A percentile compares a stretch with the other conserved stretches of the same genome.
phyloP scores from a whole-genome alignment of 106 monocot genomes.

The Agapanthus africanus region DNA sequence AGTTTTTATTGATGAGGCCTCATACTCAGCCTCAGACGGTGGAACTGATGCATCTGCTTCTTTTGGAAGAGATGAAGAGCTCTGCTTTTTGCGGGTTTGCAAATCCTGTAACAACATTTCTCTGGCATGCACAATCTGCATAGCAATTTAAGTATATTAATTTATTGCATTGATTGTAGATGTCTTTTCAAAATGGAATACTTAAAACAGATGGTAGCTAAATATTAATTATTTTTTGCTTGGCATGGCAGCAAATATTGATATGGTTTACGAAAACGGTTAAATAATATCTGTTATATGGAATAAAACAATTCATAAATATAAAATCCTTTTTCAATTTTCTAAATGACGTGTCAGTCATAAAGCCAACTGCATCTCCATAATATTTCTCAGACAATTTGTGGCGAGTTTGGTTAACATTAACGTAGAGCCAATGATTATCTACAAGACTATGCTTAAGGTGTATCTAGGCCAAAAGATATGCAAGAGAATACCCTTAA shows the following conservation, averaged over 20 bases:
- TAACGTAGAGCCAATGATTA: too few species aligned
- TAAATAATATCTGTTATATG: background rate
- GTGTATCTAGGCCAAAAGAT: background rate
- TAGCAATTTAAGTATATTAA: background rate
- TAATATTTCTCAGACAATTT: too few species aligned
- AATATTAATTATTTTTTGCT: too few species aligned
- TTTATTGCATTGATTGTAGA: background rate
- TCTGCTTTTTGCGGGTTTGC: constrained; percentile 5
- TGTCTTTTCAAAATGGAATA: background rate
- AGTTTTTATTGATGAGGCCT: background rate
- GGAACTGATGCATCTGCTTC: background rate
- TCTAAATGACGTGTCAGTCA: too few species aligned
- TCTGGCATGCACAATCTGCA: constrained; percentile 24
- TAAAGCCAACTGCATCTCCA: too few species aligned
- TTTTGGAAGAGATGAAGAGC: background rate
- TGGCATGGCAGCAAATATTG: background rate
- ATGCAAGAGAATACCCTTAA: background rate
- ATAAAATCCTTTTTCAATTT: too few species aligned
- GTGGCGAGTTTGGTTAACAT: too few species aligned
- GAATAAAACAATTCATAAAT: background rate
- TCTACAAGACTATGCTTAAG: too few species aligned
- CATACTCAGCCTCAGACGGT: background rate
- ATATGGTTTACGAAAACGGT: background rate
- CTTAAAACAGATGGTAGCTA: background rate
- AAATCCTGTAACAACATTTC: constrained; percentile 22